Percentiles rank a stretch among this genome's conserved stretches.
phyloP scores from a whole-genome alignment of 305 asterid species.

The Fraxinus velutina region DNA sequence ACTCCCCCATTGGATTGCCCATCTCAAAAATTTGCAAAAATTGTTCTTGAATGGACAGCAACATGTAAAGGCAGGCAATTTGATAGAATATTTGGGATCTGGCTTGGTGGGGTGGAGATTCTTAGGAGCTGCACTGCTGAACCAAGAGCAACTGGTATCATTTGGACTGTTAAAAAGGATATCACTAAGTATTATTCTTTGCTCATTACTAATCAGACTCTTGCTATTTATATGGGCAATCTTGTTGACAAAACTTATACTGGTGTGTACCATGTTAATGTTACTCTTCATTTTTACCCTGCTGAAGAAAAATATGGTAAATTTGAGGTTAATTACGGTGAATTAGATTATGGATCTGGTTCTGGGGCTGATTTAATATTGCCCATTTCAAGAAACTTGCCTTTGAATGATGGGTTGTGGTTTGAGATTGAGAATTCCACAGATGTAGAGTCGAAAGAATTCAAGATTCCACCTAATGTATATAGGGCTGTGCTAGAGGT shows the following conservation, averaged over 20 bases:
- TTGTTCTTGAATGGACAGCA: slow-evolving; percentile 79
- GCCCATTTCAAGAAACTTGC: slow-evolving; percentile 70
- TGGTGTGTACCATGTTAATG: slow-evolving; percentile 71
- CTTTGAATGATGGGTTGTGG: slow-evolving; percentile 83
- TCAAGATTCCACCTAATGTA: slow-evolving; percentile 56
- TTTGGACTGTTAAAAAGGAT: slow-evolving; percentile 78
- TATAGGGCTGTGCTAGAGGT: slow-evolving; percentile 78
- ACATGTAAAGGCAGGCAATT: slow-evolving; percentile 77
- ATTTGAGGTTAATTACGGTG: slow-evolving; percentile 8
- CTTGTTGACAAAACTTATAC: slow-evolving; percentile 67
- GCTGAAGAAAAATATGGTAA: slow-evolving; percentile 21
- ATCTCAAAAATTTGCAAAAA: slow-evolving; percentile 38
- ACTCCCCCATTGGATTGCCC: slow-evolving; percentile 59
- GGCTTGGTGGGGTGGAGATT: slow-evolving; percentile 92
- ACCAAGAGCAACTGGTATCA: slow-evolving; percentile 60
- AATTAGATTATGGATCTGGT: slow-evolving; percentile 26
- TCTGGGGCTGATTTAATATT: slow-evolving; percentile 64
- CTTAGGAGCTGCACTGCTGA: slow-evolving; percentile 88
- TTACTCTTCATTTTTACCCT: slow-evolving; percentile 68
- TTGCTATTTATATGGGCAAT: slow-evolving; percentile 70
- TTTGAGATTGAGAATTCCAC: slow-evolving; percentile 59
- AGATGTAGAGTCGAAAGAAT: slow-evolving; percentile 43
- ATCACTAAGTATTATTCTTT: slow-evolving; percentile 73
- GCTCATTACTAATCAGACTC: slow-evolving; percentile 47
- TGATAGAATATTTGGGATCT: slow-evolving; percentile 81